Conservation (phyloP, 345 rosid species). For the Boechera divaricarpa region DNA sequence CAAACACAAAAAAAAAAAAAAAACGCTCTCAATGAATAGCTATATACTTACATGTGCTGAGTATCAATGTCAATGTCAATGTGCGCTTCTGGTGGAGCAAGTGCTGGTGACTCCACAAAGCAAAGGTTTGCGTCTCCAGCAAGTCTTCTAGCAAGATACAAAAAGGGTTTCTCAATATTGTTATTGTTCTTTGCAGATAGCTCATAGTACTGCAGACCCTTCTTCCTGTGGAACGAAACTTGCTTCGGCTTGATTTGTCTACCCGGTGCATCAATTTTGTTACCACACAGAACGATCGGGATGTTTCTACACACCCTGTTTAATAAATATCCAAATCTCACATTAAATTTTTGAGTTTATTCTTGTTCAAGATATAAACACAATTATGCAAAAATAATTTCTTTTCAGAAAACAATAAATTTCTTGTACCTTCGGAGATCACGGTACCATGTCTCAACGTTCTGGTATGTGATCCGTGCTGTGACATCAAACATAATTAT, state of each 20-base stretch:
- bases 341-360: background rate
- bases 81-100: constrained; percentile 2
- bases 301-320: background rate
- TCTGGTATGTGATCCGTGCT: background rate
- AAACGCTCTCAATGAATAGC: background rate
- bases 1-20: background rate
- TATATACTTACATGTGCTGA: background rate
- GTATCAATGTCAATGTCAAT: background rate
- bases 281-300: constrained; percentile 7
- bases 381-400: background rate
- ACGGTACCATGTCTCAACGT: background rate
- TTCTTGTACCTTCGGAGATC: background rate
- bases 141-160: constrained; percentile 9
- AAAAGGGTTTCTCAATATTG: background rate
- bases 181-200: background rate
- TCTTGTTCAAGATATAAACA: background rate
- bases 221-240: background rate
- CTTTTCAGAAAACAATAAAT: background rate
- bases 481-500: constrained; percentile 22
- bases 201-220: background rate
- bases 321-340: background rate
- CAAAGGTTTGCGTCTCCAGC: background rate
- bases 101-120: constrained; percentile 7
- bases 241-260: background rate
- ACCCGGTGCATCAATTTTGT: background rate